A percentile compares a stretch with the other conserved stretches of the same genome.
Conservation (phyloP, 331 rosid species). For the Spiraea crenata region DNA sequence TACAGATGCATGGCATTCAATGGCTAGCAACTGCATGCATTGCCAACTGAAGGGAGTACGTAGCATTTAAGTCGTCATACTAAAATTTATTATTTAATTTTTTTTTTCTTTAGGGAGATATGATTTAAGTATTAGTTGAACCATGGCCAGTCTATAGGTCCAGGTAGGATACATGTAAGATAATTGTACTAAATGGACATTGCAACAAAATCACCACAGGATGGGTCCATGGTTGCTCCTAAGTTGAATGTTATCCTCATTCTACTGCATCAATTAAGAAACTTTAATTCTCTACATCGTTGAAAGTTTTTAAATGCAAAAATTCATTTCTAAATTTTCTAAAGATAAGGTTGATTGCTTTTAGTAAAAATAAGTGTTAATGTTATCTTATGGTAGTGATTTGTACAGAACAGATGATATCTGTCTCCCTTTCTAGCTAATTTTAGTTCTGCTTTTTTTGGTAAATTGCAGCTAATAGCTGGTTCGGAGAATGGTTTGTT, state of each 20-base stretch:
- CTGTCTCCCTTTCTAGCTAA: not conserved
- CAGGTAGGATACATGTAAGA: not conserved
- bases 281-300: no score
- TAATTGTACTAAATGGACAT: not conserved
- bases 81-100: no score
- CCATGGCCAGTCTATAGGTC: not conserved
- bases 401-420: not conserved
- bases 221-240: not conserved
- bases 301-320: not conserved
- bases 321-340: not conserved
- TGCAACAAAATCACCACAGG: not conserved
- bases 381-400: not conserved
- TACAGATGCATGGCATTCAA: not conserved
- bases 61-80: not conserved
- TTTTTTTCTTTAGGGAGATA: no score
- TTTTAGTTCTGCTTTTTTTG: constrained; percentile 28
- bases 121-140: not conserved
- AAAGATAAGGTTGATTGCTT: not conserved
- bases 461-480: constrained; percentile 22
- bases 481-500: constrained; percentile 31
- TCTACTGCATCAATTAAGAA: not conserved
- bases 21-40: constrained; percentile 6
- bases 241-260: not conserved
- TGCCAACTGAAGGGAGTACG: constrained; percentile 1
- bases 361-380: not conserved